These are phyloP conservation scores for Epichloe sylvatica DNA, from an alignment of 2,329 filamentous ascomycete species.

Conservation along the genomic window DNA sequence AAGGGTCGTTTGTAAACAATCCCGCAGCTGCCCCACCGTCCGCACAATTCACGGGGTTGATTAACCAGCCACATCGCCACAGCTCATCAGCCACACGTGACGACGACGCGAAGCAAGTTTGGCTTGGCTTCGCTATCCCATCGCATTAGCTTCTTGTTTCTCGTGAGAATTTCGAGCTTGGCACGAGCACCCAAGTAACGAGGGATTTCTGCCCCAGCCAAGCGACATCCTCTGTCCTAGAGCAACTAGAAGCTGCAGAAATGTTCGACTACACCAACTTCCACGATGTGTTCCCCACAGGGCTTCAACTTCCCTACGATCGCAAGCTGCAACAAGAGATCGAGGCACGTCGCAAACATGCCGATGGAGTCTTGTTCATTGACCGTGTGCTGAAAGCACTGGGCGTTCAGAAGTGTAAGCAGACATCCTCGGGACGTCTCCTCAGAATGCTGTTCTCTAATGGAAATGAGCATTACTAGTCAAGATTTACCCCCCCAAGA, in stretches of 20 bases:
- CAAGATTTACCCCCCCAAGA: constrained; percentile 59
- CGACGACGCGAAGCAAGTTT: constrained; percentile 7
- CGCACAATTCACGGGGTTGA: neutral
- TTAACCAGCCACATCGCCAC: neutral
- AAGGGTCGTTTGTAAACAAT: constrained; percentile 29
- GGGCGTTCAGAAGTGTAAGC: constrained; percentile 52
- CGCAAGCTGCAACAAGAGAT: constrained; percentile 48
- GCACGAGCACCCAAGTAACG: no score
- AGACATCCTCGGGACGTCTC: neutral
- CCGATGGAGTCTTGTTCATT: constrained; percentile 63
- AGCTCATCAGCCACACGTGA: constrained; percentile 9
- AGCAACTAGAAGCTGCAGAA: constrained; percentile 3
- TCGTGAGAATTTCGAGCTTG: no score
- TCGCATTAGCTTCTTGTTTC: no score
- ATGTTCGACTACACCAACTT: constrained; percentile 57
- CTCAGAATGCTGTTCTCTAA: neutral
- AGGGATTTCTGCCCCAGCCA: neutral
- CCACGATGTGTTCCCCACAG: constrained; percentile 50
- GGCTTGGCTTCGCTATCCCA: no score
- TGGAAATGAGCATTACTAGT: constrained; percentile 16
- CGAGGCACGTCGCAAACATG: constrained; percentile 48
- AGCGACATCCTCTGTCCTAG: neutral
- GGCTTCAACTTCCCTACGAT: constrained; percentile 48
- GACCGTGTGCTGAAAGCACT: constrained; percentile 61
- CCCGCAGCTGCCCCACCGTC: neutral